Conservation (phyloP, 2,329 filamentous ascomycete genomes). For the Teratosphaeria destructans region DNA sequence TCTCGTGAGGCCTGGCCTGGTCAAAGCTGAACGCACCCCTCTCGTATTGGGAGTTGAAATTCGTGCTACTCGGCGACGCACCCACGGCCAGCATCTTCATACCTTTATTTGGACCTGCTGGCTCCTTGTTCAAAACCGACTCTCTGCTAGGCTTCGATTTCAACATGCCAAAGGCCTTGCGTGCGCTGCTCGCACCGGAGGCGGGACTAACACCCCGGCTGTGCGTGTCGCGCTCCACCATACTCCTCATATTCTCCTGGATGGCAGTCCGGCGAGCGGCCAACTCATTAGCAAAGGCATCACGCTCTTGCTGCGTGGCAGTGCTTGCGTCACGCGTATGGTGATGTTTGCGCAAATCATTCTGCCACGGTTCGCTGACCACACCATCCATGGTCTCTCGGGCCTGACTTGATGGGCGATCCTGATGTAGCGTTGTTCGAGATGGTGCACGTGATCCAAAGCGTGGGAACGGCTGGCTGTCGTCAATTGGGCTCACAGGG, state of each 20-base stretch:
- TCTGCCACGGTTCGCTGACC: constrained; percentile 34
- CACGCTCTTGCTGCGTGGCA: constrained; percentile 46
- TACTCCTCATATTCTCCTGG: constrained; percentile 61
- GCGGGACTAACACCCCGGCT: constrained; percentile 27
- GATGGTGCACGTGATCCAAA: constrained; percentile 4
- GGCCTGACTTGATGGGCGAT: constrained; percentile 12
- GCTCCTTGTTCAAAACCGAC: constrained; percentile 46
- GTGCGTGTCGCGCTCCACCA: constrained; percentile 50
- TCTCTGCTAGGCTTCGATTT: constrained; percentile 58
- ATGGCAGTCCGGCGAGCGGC: constrained; percentile 61
- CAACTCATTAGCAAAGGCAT: constrained; percentile 64
- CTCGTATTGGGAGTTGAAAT: constrained; percentile 18
- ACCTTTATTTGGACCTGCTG: constrained; percentile 39
- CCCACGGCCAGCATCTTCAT: constrained; percentile 52
- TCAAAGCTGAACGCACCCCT: constrained; percentile 16
- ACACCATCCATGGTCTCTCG: constrained; percentile 3
- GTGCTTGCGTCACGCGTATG: constrained; percentile 41
- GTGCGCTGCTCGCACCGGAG: constrained; percentile 26
- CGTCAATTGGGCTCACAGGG: constrained; percentile 11
- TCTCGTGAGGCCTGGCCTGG: constrained; percentile 12
- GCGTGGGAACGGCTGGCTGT: not conserved
- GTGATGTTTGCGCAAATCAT: constrained; percentile 33
- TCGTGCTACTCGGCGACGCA: constrained; percentile 26
- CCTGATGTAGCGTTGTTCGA: not conserved
- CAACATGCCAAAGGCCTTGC: constrained; percentile 54